Conservation (phyloP, 106 monocot genomes). For the Dendrobium catenatum region DNA sequence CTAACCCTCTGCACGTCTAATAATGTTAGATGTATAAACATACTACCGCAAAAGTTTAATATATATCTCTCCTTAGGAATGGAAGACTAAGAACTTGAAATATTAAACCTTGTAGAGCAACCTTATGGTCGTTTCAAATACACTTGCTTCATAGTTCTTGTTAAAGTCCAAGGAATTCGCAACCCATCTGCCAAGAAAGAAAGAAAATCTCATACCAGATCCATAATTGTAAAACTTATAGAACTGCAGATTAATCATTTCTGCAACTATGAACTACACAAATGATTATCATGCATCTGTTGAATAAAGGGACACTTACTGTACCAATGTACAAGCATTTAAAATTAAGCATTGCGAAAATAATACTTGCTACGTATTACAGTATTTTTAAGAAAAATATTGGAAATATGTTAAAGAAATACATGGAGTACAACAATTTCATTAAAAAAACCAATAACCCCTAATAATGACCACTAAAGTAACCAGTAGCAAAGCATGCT, state of each 20-base stretch:
- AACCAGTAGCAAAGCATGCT: background rate
- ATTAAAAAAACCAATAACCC: no score
- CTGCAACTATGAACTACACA: background rate
- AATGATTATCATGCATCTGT: background rate
- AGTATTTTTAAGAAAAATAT: no score
- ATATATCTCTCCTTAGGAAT: background rate
- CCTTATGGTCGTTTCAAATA: slow-evolving; percentile 74
- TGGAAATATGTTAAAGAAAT: background rate
- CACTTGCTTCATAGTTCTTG: slow-evolving; percentile 66
- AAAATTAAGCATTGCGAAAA: background rate
- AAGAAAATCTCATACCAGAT: background rate
- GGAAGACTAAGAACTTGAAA: slow-evolving; percentile 14
- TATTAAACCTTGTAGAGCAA: slow-evolving; percentile 27
- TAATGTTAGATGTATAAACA: background rate
- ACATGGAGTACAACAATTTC: background rate
- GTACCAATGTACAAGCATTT: background rate
- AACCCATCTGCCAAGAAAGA: slow-evolving; percentile 40
- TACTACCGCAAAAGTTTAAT: background rate
- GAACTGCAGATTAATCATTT: background rate
- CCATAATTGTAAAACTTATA: background rate
- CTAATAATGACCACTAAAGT: background rate
- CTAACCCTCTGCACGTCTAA: background rate
- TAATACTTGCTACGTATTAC: background rate
- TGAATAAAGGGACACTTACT: background rate
- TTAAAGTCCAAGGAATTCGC: slow-evolving; percentile 59